Evolutionary conservation across 148 eudicot genomes (phyloP).

Genomic region (Cornus florida): DNA sequence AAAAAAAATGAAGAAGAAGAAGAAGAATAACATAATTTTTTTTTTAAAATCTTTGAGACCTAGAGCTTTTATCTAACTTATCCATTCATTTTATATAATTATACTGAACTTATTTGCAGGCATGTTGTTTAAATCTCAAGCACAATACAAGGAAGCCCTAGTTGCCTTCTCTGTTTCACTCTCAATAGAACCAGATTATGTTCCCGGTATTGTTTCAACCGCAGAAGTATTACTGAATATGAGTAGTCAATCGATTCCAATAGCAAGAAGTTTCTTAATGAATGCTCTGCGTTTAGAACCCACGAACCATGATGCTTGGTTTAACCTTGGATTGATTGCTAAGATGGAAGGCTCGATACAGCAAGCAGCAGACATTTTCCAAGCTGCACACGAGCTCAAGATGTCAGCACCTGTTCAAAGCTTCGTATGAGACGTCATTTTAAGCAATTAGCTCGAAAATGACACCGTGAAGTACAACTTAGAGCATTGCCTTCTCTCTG

Average conservation of each 20-base stretch:
- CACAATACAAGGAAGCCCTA: slow-evolving; percentile 57
- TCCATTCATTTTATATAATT: neutral
- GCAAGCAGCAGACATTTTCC: slow-evolving; percentile 88
- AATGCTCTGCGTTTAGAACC: slow-evolving; percentile 75
- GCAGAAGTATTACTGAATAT: slow-evolving; percentile 55
- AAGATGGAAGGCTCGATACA: slow-evolving; percentile 67
- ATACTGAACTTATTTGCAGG: slow-evolving; percentile 37
- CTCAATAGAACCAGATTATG: slow-evolving; percentile 71
- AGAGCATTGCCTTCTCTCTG: neutral
- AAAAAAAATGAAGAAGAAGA: no score
- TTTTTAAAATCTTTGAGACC: no score
- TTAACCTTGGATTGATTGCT: slow-evolving; percentile 64
- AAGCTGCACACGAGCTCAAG: slow-evolving; percentile 84
- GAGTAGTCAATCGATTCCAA: slow-evolving; percentile 41
- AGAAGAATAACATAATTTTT: no score
- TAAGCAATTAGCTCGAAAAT: neutral
- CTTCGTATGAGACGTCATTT: slow-evolving; percentile 16
- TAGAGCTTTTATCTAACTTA: neutral
- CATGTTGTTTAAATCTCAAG: slow-evolving; percentile 44
- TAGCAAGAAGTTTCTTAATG: slow-evolving; percentile 77
- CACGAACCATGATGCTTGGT: slow-evolving; percentile 77
- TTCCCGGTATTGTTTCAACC: slow-evolving; percentile 66
- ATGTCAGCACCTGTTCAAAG: slow-evolving; percentile 72
- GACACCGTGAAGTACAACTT: neutral
- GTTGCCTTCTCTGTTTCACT: slow-evolving; percentile 59